Evolutionary conservation across 495 filamentous ascomycete species (phyloP), one percentile per base, ranked within the genome.

Genomic region (Xylaria nigripes): DNA sequence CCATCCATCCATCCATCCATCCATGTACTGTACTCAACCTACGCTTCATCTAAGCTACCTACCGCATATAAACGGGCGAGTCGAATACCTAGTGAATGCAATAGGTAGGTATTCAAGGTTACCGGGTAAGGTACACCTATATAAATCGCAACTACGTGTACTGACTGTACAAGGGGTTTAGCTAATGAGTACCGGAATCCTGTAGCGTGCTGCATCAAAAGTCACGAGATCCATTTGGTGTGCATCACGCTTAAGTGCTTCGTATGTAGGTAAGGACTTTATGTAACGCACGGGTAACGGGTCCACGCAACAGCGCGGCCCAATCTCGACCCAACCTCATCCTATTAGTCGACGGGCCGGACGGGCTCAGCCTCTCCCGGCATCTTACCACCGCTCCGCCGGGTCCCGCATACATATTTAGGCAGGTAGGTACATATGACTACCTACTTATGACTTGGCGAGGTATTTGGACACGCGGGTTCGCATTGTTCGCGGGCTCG

Each of bases 161-260:
- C 27, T 9, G 27, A 29, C 4, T 29, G 9, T 29, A 29, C 27
- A 29, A 29, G 9, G 9, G 27, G n/a, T n/a, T n/a, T 9, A 29
- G 27, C 27, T 4, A 29, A 40, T 3, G 4, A 5, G 4, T 18
- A 40, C 36, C 4, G 3, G 32, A 10, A 36, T 12, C 2, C 32
- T 15, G 32, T 12, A 36, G 4, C n/a, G n/a, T n/a, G n/a, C 27
- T 29, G 27, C 36, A 40, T 40, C 15, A 43, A 7, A 30, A 45
- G 47, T 55, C 53, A 55, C 53, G 53, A 45, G 53, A 55, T 46
- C 27, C 34, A 29, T 24, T 27, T 25, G 46, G 27, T 19, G 45
- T 50, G 45, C 46, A 38, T 24, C 53, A 50, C 53, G 36, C 44
- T 32, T 42, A 54, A 15, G 22, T 38, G 21, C 36, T 40, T 18